Conservation (phyloP, 345 rosid species). For the Dipteronia dyeriana region DNA sequence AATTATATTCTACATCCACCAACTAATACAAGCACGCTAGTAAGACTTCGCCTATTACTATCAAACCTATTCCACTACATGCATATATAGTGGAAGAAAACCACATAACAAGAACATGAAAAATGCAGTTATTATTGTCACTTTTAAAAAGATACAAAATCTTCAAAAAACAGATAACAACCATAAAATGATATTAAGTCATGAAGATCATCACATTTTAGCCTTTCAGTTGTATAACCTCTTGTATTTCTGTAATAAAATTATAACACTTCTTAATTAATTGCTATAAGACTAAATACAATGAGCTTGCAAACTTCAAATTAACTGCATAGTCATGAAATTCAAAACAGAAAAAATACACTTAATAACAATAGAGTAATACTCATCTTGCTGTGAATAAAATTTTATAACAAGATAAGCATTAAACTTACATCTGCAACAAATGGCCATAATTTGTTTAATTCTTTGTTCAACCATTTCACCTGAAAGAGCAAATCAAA, state of each 20-base stretch:
- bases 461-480: constrained; percentile 96
- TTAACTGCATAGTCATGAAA: neutral
- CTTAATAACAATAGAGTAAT: neutral
- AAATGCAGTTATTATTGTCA: neutral
- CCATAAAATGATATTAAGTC: constrained; percentile 3
- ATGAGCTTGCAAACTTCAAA: neutral
- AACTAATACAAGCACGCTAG: neutral
- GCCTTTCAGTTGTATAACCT: constrained; percentile 15
- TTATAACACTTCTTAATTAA: neutral
- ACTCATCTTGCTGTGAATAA: constrained; percentile 14
- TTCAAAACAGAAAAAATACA: neutral
- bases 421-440: constrained; percentile 79
- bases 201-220: neutral
- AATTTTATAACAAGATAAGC: constrained; percentile 14
- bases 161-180: neutral
- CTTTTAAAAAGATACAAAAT: neutral
- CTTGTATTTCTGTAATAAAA: constrained; percentile 12
- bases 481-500: constrained; percentile 56
- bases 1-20: neutral
- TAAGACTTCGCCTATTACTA: neutral
- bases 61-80: neutral
- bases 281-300: neutral
- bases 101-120: neutral
- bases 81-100: neutral
- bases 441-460: constrained; percentile 94